Base-by-base conservation (phyloP, 805 yeast species). In the Vanderwaltozyma verrucispora region DNA sequence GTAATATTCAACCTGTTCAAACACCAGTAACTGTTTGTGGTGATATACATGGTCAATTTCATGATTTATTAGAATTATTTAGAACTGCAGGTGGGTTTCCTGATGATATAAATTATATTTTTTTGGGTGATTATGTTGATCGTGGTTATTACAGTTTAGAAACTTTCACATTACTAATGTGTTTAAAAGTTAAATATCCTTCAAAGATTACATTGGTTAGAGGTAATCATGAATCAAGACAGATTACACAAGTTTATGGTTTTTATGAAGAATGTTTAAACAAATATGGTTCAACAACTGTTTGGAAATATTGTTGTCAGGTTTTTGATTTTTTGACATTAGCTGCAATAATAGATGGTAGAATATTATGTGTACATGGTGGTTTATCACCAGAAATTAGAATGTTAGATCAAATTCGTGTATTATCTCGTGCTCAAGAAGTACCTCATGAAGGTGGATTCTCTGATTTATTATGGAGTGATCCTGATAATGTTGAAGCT, bases 401-500 rank as follows among this genome's bases (percentile, higher is more conserved):
- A 59, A 88, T 92, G 95, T 71, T 89, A 48, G 98, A 89, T 60
- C 98, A 89, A 63, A 87, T 89, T 47, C 71, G 97, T 51, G 97
- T 89, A 15, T 68, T 89, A 40, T 81, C 92, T 37, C 72, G 98
- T 54, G 97, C 97, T 3, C 97, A 89, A 62, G 97, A 89, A 63
- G 96, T 89, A 33, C 98, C 98, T 3, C 97, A 92, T 59, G 98
- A 89, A 64, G 98, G 98, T 49, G 97, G 96, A 2, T 89, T 89
- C 60, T 92, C 96, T 56, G 98, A 89, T 61, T 72, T 89, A 51
- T 88, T 89, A 28, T 89, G 98, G 98, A 80, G 94, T 16, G 98
- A 89, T 56, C 98, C 98, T 2, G 97, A 89, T 59, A 88, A 88
- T 53, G 95, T 88, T 31, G 96, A 86, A 50, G 85, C 95, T 11